Conservation (phyloP, 1,284 basidiomycete species). For the Puccinia coronata region DNA sequence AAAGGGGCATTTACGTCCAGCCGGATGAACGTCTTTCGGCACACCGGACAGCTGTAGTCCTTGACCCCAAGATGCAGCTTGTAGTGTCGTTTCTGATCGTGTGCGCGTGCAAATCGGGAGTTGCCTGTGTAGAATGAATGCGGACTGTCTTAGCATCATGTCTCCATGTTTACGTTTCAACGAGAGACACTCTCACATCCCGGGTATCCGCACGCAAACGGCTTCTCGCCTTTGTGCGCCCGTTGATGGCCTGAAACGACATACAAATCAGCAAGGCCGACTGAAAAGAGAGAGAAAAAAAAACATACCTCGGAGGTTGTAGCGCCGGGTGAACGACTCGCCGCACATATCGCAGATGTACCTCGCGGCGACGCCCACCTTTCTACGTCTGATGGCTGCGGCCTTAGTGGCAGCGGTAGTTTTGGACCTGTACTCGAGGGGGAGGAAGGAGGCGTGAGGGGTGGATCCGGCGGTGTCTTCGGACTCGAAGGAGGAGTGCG, state of each 20-base stretch:
- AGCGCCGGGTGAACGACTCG: slow-evolving; percentile 37
- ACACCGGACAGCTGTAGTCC: slow-evolving; percentile 40
- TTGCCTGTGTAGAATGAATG: slow-evolving; percentile 6
- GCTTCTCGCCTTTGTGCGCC: slow-evolving; percentile 47
- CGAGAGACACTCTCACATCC: slow-evolving; percentile 26
- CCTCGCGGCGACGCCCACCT: slow-evolving; percentile 34
- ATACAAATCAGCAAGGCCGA: neutral
- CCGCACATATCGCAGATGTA: slow-evolving; percentile 48
- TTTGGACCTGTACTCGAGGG: neutral
- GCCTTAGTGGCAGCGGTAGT: slow-evolving; percentile 43
- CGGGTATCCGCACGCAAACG: slow-evolving; percentile 42
- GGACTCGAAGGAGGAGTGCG: slow-evolving; percentile 21
- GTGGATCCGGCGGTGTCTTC: neutral
- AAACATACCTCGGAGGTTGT: slow-evolving; percentile 31
- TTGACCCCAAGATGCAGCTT: slow-evolving; percentile 44
- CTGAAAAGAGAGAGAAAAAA: neutral
- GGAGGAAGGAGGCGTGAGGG: neutral
- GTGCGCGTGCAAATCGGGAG: slow-evolving; percentile 41
- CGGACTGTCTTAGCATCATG: neutral
- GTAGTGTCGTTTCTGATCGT: slow-evolving; percentile 48
- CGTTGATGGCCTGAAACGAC: slow-evolving; percentile 38
- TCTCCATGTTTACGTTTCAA: neutral
- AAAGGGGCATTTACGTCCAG: slow-evolving; percentile 34
- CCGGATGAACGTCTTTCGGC: slow-evolving; percentile 40
- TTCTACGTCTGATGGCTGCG: slow-evolving; percentile 24